Evolutionary conservation across 1,284 basidiomycete species (phyloP), one percentile per base, ranked within the genome.

Genomic region (Ganoderma sinense): DNA sequence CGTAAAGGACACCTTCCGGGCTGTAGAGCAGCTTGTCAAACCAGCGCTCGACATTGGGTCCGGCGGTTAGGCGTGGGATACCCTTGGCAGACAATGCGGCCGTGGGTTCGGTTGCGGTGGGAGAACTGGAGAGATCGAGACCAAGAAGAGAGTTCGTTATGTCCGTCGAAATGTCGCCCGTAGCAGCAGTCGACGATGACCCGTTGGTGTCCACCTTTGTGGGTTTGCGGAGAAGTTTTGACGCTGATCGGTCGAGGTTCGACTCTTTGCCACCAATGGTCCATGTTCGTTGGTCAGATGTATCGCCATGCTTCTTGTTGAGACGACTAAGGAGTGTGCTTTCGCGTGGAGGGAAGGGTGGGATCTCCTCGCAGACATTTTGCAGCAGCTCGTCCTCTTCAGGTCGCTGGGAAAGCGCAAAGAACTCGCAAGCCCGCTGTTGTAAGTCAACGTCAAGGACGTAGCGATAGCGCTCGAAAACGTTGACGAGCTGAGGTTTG

Each of bases 391-490:
- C 97, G 77, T 99, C 97, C 55, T 96, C 93, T 56, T 97, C 95
- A 36, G 91, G 84, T 29, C 94, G 87, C 23, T 86, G 90, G 10
- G 96, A 92, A 20, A 99, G 86, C 0, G 94, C 93, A 72, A 94
- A 94, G 80, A 96, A 98, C 82, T 99, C 97, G 88, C 97, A 99
- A 55, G 98, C 98, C 60, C 98, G 91, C 81, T 99, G 98, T 81
- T 99, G 98, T 5, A 99, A 87, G 78, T 99, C 98, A 26, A 97
- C 92, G 80, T 99, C 97, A n/a, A 99, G 89, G 43, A 99, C 96
- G 78, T 98, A 96, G 26, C 95, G 92, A 81, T 98, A 99, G n/a
- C 96, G 94, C 76, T 98, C 96, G 78, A 99, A 97, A 72, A 99
- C 96, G 80, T 94, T 95, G 77, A 98, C 80, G 29, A 99, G 89